Evolutionary conservation across 495 filamentous ascomycete genomes (phyloP), one percentile per base, ranked within the genome.

Genomic region (Aspergillus diversus): DNA sequence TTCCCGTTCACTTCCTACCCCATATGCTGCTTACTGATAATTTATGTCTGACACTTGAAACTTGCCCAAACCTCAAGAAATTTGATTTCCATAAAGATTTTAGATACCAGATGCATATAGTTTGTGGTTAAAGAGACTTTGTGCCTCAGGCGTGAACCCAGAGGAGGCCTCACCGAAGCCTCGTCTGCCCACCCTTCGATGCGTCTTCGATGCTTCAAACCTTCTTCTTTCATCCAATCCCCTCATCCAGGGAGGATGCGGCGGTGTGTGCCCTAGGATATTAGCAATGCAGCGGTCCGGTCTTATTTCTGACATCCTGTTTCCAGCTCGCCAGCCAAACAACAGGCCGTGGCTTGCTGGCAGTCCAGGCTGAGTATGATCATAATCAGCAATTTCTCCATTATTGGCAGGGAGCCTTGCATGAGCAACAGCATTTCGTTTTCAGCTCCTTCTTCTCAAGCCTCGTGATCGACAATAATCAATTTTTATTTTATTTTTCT

Each of bases 141-240:
- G 9, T 50, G 60, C 65, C 65, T 59, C 31, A 64, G 54, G 61
- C 65, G 33, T 31, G 57, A 62, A 61, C 60, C 61, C n/a, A 61
- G 63, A 61, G 53, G 65, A 66, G 55, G 56, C 42, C 32, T 69
- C 63, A 59, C 59, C 63, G 54, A 64, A 66, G 69, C 69, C 68
- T 63, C 63, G 43, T 61, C 62, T 17, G 17, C 32, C 34, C 37
- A 57, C 66, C 59, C 73, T 77, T 76, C 73, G 72, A 73, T 73
- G 72, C 75, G 68, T 71, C 70, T 77, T 75, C 75, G 70, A 71
- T 76, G 71, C 70, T 69, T 64, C 65, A 66, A 27, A 61, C 69
- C 59, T 61, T 63, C 57, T 62, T 65, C 46, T 61, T 50, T 35
- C 37, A 50, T 55, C 49, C 52, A 52, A 61, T 43, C 46, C 57